These are phyloP conservation scores for Cyberlindnera maritima DNA, from an alignment of 805 yeast genomes.

Conservation along the genomic window DNA sequence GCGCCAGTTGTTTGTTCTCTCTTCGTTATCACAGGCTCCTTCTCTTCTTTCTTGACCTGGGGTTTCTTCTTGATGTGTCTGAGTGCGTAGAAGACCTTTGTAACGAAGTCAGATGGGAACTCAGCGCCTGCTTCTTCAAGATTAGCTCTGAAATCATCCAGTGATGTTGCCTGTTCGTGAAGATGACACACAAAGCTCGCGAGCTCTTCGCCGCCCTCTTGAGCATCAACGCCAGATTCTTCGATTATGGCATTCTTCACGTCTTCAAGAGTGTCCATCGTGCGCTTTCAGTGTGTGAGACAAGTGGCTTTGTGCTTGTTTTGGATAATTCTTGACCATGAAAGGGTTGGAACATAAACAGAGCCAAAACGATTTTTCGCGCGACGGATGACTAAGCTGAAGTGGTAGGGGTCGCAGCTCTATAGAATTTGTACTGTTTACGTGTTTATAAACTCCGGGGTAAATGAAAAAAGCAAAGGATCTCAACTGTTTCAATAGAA, in stretches of 20 bases:
- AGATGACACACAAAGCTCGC: conserved; percentile 46
- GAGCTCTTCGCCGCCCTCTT: conserved; percentile 40
- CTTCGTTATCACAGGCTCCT: conserved; percentile 7
- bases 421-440: too few relatives aligned
- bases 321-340: too few relatives aligned
- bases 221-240: conserved; percentile 34
- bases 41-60: background rate
- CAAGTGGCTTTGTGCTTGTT: too few relatives aligned
- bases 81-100: conserved; percentile 15
- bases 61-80: background rate
- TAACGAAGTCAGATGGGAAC: conserved; percentile 28
- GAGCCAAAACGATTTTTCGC: too few relatives aligned
- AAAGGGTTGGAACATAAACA: too few relatives aligned
- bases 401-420: too few relatives aligned
- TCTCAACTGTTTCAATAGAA: too few relatives aligned
- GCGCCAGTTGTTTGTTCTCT: conserved; percentile 23
- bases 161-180: conserved; percentile 30
- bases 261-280: conserved; percentile 8
- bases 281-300: too few relatives aligned
- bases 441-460: too few relatives aligned
- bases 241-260: conserved; percentile 20
- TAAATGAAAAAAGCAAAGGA: too few relatives aligned
- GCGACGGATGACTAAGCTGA: too few relatives aligned
- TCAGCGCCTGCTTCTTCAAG: conserved; percentile 45
- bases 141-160: conserved; percentile 34